Evolutionary conservation across 2,329 filamentous ascomycete species (phyloP).

Genomic region (Paracoccidioides lutzii): DNA sequence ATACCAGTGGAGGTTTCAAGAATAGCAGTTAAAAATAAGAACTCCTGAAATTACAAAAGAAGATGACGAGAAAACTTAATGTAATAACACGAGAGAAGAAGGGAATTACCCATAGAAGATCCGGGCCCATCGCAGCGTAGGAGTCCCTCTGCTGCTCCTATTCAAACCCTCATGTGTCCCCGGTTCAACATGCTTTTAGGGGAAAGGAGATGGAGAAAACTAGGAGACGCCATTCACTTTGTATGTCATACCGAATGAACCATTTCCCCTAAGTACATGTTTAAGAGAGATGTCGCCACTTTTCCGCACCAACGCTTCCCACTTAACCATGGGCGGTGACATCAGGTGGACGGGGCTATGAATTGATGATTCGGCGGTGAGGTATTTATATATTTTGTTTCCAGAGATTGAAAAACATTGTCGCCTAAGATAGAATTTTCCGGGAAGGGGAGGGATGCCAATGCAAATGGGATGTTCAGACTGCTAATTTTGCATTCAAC

Average conservation of each 20-base stretch:
- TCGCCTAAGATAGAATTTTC: not conserved
- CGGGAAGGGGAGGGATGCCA: not conserved
- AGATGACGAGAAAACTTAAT: not conserved
- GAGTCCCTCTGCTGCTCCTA: not conserved
- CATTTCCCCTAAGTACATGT: conserved; percentile 38
- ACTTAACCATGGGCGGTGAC: not conserved
- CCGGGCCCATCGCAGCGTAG: not conserved
- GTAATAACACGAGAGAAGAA: not conserved
- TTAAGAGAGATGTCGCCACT: conserved; percentile 25
- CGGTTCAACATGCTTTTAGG: conserved; percentile 38
- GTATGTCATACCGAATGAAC: conserved; percentile 7
- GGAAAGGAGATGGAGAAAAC: conserved; percentile 17
- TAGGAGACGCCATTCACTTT: conserved; percentile 10
- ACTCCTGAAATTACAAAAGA: not conserved
- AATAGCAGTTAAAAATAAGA: not conserved
- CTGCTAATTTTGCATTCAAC: not conserved
- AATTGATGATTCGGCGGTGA: not conserved
- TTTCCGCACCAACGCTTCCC: not conserved
- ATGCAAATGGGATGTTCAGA: not conserved
- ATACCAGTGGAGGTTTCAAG: not conserved
- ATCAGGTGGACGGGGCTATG: not conserved
- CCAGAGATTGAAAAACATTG: not conserved
- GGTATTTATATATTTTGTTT: not conserved
- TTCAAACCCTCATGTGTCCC: conserved; percentile 5
- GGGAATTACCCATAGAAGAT: no score